A percentile compares a stretch with the other conserved stretches of the same genome.
phyloP scores from a whole-genome alignment of 2,329 filamentous ascomycete genomes.

The Fusarium palustre region DNA sequence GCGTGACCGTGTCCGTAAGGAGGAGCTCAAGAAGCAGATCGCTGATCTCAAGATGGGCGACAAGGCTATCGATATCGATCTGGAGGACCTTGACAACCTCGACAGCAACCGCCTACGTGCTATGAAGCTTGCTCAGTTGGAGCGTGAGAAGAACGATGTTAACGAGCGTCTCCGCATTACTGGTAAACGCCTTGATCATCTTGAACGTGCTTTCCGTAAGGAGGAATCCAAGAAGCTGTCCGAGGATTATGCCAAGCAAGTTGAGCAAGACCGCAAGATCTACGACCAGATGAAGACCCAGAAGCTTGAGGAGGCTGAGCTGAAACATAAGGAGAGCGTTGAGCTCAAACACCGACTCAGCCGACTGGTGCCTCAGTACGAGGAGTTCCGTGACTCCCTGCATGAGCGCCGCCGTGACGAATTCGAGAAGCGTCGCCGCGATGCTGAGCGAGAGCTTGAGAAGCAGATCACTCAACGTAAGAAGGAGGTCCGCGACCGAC shows the following conservation, averaged over 20 bases:
- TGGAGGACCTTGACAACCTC: slow-evolving; percentile 84
- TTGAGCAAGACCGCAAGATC: slow-evolving; percentile 78
- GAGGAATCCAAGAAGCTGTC: slow-evolving; percentile 94
- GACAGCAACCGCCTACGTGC: slow-evolving; percentile 91
- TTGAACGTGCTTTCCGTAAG: slow-evolving; percentile 95
- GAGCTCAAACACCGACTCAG: slow-evolving; percentile 93
- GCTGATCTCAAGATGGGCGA: slow-evolving; percentile 90
- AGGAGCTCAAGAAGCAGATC: slow-evolving; percentile 93
- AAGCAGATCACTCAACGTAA: slow-evolving; percentile 88
- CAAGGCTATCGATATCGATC: slow-evolving; percentile 79
- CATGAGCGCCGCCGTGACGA: slow-evolving; percentile 91
- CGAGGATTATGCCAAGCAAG: slow-evolving; percentile 86
- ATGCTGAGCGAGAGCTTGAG: slow-evolving; percentile 92
- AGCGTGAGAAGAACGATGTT: slow-evolving; percentile 97
- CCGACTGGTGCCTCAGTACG: slow-evolving; percentile 86
- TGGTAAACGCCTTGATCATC: slow-evolving; percentile 94
- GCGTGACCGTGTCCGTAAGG: slow-evolving; percentile 88
- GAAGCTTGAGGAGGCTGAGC: slow-evolving; percentile 82
- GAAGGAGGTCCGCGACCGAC: slow-evolving; percentile 87
- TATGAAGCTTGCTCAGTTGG: slow-evolving; percentile 94
- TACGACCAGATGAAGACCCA: slow-evolving; percentile 84
- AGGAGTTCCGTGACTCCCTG: slow-evolving; percentile 83
- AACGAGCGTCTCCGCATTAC: slow-evolving; percentile 91
- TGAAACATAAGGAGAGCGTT: slow-evolving; percentile 91
- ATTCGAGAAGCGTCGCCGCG: slow-evolving; percentile 92